Base-by-base conservation (phyloP, 306 rosid genomes). In the Trifolium repens region DNA sequence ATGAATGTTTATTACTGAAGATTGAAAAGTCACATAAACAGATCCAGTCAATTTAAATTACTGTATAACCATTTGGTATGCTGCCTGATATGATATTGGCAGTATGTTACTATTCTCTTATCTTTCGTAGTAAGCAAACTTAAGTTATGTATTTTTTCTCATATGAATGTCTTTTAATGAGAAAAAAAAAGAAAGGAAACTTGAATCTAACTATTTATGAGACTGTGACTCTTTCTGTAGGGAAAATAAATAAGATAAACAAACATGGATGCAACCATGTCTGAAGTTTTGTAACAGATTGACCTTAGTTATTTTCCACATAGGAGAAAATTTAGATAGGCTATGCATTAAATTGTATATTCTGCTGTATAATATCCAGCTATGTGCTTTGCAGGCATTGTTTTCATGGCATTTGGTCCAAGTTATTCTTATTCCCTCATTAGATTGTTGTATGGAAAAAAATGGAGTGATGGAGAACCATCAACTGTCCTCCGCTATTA, bases 391-490 rank as follows among this genome's bases (percentile, higher is more conserved):
- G 83, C 82, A 94, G 98, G 97, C 46, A 89, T 94, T 79, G 76
- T 91, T 62, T 86, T 91, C 78, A 86, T 94, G 89, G 97, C 97
- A 64, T 94, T 94, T 84, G 98, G 98, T 67, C 97, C 96, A 16
- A 89, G 98, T 81, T 94, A 89, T 80, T 84, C 96, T 54, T 94
- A 94, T 84, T 90, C 97, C 3, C 96, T 94, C 76, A 81, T 94
- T 87, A 87, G 97, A 81, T 82, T 91, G 88, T 78, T 94, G 24
- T 94, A 91, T 67, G 98, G 98, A 26, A 85, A 67, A 82, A 90
- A 90, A 81, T 94, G 96, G 97, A 94, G 98, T 84, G 96, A 94
- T 62, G 96, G 97, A 67, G 98, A 94, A 85, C 97, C 98, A 63
- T 78, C 97, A 73, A 86, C 83, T 67, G 93, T 91, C 79, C 96